Conservation (phyloP, 345 rosid species). For the Geranium rotundifolium region DNA sequence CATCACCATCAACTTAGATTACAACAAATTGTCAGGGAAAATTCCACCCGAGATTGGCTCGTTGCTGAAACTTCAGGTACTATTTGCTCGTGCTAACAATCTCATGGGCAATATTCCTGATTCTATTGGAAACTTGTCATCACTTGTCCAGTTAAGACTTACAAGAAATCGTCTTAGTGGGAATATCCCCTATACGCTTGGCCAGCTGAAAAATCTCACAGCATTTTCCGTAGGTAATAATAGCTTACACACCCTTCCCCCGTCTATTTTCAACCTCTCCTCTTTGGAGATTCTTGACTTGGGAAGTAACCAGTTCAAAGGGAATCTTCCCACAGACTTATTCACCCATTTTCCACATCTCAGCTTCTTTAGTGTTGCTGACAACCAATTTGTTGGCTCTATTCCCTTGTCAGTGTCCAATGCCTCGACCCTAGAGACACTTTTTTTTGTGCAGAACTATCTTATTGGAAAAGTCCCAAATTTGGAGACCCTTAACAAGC, state of each 20-base stretch:
- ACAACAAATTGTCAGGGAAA: slow-evolving; percentile 12
- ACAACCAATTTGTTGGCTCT: background rate
- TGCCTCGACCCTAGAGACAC: background rate
- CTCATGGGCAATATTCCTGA: slow-evolving; percentile 19
- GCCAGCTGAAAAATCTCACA: slow-evolving; percentile 10
- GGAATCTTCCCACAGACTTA: background rate
- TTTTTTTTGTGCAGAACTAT: background rate
- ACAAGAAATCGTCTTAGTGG: slow-evolving; percentile 16
- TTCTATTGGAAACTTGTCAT: background rate
- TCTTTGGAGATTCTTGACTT: slow-evolving; percentile 13
- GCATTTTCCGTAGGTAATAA: slow-evolving; percentile 15
- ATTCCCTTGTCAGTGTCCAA: background rate
- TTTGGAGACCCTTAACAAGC: slow-evolving; percentile 7
- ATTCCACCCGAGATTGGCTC: slow-evolving; percentile 11
- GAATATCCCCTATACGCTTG: slow-evolving; percentile 8
- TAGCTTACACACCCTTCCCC: too few species aligned
- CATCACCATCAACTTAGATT: slow-evolving; percentile 4
- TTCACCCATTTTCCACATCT: background rate
- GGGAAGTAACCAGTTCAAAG: slow-evolving; percentile 2
- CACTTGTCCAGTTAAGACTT: slow-evolving; percentile 3
- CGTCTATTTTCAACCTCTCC: slow-evolving; percentile 15
- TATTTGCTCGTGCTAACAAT: background rate
- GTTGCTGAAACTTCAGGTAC: slow-evolving; percentile 10
- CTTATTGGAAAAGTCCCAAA: slow-evolving; percentile 1
- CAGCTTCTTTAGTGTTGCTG: background rate